A percentile compares a stretch with the other conserved stretches of the same genome.
phyloP scores from a whole-genome alignment of 23 red algal genomes.

The Gracilaria domingensis region DNA sequence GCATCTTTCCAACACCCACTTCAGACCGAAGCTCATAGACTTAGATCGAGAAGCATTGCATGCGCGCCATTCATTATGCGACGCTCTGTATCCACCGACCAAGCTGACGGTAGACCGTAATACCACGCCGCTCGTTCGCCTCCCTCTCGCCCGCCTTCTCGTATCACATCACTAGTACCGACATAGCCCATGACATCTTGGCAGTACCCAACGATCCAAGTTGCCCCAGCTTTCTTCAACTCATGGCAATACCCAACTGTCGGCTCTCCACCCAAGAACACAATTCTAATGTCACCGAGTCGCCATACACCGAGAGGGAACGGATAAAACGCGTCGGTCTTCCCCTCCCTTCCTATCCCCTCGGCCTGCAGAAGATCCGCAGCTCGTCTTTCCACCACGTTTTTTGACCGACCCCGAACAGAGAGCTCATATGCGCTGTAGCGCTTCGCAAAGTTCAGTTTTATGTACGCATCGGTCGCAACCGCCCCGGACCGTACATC shows the following conservation, averaged over 20 bases:
- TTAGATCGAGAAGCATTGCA: background rate
- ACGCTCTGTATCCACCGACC: conserved; percentile 43
- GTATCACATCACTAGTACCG: conserved; percentile 34
- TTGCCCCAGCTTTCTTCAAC: conserved; percentile 16
- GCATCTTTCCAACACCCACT: no score
- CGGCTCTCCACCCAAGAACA: conserved; percentile 75
- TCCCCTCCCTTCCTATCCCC: conserved; percentile 12
- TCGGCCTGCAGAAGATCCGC: conserved; percentile 17
- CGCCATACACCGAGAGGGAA: conserved; percentile 50
- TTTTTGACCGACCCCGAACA: background rate
- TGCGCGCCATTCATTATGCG: conserved; percentile 21
- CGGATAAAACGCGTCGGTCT: conserved; percentile 39
- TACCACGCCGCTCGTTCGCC: conserved; percentile 71
- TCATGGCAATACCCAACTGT: conserved; percentile 55
- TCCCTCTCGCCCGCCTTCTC: conserved; percentile 38
- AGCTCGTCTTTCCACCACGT: conserved; percentile 20
- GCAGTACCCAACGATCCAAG: conserved; percentile 74
- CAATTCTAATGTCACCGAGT: conserved; percentile 51
- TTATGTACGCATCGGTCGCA: background rate
- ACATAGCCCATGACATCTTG: conserved; percentile 81
- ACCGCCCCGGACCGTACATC: background rate
- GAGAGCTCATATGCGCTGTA: conserved; percentile 28
- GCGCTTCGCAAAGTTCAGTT: conserved; percentile 27
- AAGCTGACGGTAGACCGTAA: conserved; percentile 68
- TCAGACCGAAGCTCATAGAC: background rate